Conservation (phyloP, 2,329 filamentous ascomycete genomes). For the Cryoendolithus antarcticus region DNA sequence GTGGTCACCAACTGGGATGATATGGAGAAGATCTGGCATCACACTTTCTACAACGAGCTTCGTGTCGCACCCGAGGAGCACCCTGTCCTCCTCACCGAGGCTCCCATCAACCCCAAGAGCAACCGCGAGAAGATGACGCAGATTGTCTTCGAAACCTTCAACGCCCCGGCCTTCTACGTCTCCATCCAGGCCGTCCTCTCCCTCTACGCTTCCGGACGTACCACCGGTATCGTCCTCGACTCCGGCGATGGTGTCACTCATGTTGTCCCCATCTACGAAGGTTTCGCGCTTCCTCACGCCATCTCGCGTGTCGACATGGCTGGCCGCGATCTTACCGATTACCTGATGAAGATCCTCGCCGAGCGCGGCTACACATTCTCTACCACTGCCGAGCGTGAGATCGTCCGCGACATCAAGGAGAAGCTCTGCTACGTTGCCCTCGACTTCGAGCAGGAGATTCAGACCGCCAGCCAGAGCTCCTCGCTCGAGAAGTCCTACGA, state of each 20-base stretch:
- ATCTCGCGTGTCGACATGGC: constrained; percentile 99
- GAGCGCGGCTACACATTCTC: constrained; percentile 99
- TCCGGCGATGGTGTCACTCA: constrained; percentile 99
- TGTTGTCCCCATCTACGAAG: constrained; percentile 99
- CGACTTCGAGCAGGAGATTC: constrained; percentile 99
- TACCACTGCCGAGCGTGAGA: constrained; percentile 99
- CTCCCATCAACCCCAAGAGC: constrained; percentile 99
- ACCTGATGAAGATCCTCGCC: constrained; percentile 99
- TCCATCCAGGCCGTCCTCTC: constrained; percentile 99
- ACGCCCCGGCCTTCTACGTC: constrained; percentile 99
- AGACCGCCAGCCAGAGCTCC: constrained; percentile 98
- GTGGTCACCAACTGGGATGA: constrained; percentile 99
- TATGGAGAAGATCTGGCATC: constrained; percentile 99
- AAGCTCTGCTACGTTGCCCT: constrained; percentile 99
- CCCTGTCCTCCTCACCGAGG: constrained; percentile 97
- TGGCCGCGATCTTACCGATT: constrained; percentile 98
- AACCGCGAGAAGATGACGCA: constrained; percentile 99
- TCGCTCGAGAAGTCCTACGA: constrained; percentile 99
- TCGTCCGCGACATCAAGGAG: constrained; percentile 99
- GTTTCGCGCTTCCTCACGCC: constrained; percentile 99
- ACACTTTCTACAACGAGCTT: constrained; percentile 99
- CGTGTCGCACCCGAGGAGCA: constrained; percentile 99
- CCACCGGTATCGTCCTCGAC: constrained; percentile 99
- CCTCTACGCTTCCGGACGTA: constrained; percentile 99
- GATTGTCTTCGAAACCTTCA: constrained; percentile 99